phyloP scores from a whole-genome alignment of 208 protist genomes.

The Crithidia expoeki region DNA sequence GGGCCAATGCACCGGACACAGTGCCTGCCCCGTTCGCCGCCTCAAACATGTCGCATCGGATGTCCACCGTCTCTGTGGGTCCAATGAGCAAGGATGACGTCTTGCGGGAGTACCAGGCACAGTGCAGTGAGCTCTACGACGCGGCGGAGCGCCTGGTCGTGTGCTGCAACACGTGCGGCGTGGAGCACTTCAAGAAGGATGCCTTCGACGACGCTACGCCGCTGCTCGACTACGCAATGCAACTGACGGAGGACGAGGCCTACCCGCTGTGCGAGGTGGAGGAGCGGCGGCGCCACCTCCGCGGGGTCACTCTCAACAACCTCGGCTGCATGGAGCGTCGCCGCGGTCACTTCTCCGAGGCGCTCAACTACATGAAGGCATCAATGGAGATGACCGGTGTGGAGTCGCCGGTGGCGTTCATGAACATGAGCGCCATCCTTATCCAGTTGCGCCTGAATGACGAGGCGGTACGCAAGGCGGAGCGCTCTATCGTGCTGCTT shows the following conservation, averaged over 20 bases:
- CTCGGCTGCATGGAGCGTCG: conserved; percentile 89
- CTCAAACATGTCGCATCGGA: conserved; percentile 8
- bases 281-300: conserved; percentile 69
- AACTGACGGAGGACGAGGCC: conserved; percentile 68
- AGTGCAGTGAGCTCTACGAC: conserved; percentile 53
- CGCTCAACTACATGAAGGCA: conserved; percentile 74
- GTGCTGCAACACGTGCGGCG: conserved; percentile 71
- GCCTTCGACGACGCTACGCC: conserved; percentile 61
- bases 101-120: conserved; percentile 27
- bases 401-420: conserved; percentile 83
- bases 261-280: conserved; percentile 70
- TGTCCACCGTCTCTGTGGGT: conserved; percentile 16
- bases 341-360: conserved; percentile 78
- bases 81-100: conserved; percentile 21
- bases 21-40: not conserved
- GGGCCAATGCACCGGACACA: conserved; percentile 5
- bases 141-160: conserved; percentile 79
- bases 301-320: conserved; percentile 89
- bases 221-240: conserved; percentile 69
- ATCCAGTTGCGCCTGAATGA: conserved; percentile 79
- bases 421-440: conserved; percentile 91
- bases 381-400: conserved; percentile 77
- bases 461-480: conserved; percentile 74
- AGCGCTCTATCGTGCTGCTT: conserved; percentile 74
- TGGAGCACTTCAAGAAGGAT: conserved; percentile 78